Evolutionary conservation across 306 rosid species (phyloP), one percentile per base, ranked within the genome.

Genomic region (Amphicarpaea edgeworthii): DNA sequence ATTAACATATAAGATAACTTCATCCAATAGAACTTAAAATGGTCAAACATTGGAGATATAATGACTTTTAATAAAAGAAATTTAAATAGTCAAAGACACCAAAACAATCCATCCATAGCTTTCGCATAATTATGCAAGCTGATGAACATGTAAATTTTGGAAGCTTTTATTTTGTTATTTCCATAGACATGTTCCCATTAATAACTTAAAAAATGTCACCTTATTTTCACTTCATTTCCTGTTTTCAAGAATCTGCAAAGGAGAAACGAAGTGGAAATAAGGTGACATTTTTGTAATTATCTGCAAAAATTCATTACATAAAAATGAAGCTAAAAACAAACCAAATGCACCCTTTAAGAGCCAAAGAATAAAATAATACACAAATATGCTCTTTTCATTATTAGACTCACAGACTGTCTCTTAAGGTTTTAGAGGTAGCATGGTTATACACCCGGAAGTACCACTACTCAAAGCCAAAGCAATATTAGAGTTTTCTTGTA

Each of bases 21-120:
- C 72, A 57, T 64, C 58, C 77, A 69, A 16, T 15, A 70, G 1
- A 66, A 14, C 68, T 60, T n/a, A 55, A 73, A 54, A 77, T 41
- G 57, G 69, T 63, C 26, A 40, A 63, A 49, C 14, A 47, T 68
- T 60, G 23, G 57, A 78, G 60, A 50, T 50, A 59, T 37, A 58
- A 38, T 49, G 19, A 75, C 82, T 59, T 59, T 77, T 8, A 46
- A 49, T 41, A 16, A 58, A 49, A 62, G 40, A 11, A 55, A 63
- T 23, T 40, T 46, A 21, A 53, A 61, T 43, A 69, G 12, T 66
- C 63, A 32, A 42, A 49, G 45, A 21, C 32, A 32, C 50, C 23
- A 79, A 79, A 64, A 73, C 73, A 75, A 30, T 28, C 72, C 42
- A 15, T 80, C 21, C 24, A 62, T 41, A 40, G 38, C 19, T 71